Base-by-base conservation (phyloP, 352 stramenopile genomes). In the Aphanomyces euteiches region DNA sequence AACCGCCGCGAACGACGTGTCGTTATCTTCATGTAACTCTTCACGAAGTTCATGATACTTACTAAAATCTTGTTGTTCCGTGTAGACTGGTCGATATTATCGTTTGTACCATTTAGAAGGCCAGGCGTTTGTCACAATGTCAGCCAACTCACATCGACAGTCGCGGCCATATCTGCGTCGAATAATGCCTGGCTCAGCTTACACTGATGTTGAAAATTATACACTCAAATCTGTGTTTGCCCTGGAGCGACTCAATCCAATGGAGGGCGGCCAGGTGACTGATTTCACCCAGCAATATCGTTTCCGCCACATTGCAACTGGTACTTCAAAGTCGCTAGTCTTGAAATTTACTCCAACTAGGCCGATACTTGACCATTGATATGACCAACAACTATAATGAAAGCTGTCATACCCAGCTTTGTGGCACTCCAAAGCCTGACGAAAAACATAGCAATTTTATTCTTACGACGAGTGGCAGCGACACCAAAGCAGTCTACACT, bases 61-160 rank as follows among this genome's bases (percentile, higher is more conserved):
- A 28, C 28, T 28, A 28, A 19, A 53, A 53, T n/a, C 13, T 2
- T 15, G 45, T 53, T 15, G 13, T 53, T 53, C n/a, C 1, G 2
- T 53, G 13, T 69, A 70, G 64, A 34, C 47, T 50, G 54, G 50
- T 7, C 47, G 47, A 43, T 7, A 63, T 50, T 70, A 70, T 28
- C 64, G 64, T 2, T 37, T 70, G 7, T 47, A 63, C 54, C 64
- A 70, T 28, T n/a, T 70, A 8, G 64, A 70, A 47, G 64, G 43
- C 39, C n/a, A 70, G 2, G 15, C 64, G 6, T 63, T 54, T 17
- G 47, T 70, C 10, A 39, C 48, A 3, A 7, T 70, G 34, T 61
- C 64, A 13, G 48, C 64, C 4, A 63, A 60, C 4, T 7, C 8
- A 2, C 28, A 69, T 47, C n/a, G 15, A 8, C 10, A 13, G 2